Evolutionary conservation across 2,329 filamentous ascomycete species (phyloP), one percentile per base, ranked within the genome.

Genomic region (Calonectria naviculata): DNA sequence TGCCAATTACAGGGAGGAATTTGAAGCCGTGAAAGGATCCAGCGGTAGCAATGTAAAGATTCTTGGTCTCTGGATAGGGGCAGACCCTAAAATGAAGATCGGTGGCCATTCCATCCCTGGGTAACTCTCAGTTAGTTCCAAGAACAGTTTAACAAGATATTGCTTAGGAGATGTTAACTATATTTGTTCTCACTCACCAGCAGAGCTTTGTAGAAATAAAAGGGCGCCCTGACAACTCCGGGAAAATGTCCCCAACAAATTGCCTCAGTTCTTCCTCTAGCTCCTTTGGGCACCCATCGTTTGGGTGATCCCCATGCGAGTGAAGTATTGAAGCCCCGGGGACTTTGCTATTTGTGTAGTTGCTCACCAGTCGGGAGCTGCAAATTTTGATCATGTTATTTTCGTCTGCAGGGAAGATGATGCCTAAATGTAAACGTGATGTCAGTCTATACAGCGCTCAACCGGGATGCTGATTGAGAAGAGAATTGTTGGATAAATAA

Each of bases 341-440:
- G 8, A 74, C 81, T 72, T 71, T 81, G 58, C 77, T 79, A 47
- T 80, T 81, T 2, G 83, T 82, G 71, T 85, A 87, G 67, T 85
- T 83, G 70, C 89, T 90, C 5, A 89, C 87, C 61, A 85, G 85
- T 1, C 85, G 86, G 73, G 89, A 87, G 41, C 88, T 84, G 29
- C 88, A 89, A 65, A 90, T 81, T 75, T 91, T 91, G 65, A 91
- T 84, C 46, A 88, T 70, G 2, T 82, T 76, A 26, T 82, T 76
- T 42, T 81, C 83, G 4, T 89, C 88, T 1, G 88, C 87, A 41
- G 90, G 88, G 75, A 89, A 87, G 79, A 90, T 90, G 65, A 90
- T 85, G n/a, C 75, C 75, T 77, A 24, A 10, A 13, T 4, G 54
- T 73, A 74, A 64, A 21, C 12, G 71, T 60, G 29, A 5, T 9